phyloP scores from a whole-genome alignment of 2,329 filamentous ascomycete genomes.

The Ceratocystis cacaofunesta region DNA sequence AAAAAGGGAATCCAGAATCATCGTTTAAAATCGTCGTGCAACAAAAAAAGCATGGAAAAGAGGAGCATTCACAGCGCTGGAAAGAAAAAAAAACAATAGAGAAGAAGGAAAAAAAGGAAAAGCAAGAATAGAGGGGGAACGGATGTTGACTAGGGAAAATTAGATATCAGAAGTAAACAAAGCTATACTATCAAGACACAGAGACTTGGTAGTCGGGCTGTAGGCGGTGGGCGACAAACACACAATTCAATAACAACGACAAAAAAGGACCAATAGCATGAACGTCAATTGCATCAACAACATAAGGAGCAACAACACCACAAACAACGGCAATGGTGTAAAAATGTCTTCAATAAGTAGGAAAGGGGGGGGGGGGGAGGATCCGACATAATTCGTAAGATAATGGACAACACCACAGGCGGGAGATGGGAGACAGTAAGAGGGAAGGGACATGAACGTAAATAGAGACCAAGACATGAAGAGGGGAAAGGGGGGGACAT shows the following conservation, averaged over 20 bases:
- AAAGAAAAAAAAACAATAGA: background rate
- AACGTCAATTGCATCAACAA: background rate
- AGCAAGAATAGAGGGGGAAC: background rate
- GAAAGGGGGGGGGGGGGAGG: background rate
- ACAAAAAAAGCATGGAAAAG: too few species aligned
- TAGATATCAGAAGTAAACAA: background rate
- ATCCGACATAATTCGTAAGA: constrained; percentile 17
- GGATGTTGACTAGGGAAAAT: too few species aligned
- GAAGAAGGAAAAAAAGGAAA: background rate
- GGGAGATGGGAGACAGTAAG: background rate
- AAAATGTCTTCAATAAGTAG: background rate
- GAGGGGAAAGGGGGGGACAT: background rate
- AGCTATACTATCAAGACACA: background rate
- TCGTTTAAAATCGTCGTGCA: background rate
- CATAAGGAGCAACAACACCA: background rate
- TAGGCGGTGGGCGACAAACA: too few species aligned
- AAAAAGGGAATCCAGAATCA: background rate
- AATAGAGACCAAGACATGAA: background rate
- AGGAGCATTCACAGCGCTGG: background rate
- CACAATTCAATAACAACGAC: background rate
- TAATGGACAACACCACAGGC: constrained; percentile 8
- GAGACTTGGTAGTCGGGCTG: too few species aligned
- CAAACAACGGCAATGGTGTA: background rate
- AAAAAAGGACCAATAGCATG: background rate
- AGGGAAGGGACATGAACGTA: background rate